Conservation (phyloP, 1,139 yeast genomes). For the Zygoascus meyerae region DNA sequence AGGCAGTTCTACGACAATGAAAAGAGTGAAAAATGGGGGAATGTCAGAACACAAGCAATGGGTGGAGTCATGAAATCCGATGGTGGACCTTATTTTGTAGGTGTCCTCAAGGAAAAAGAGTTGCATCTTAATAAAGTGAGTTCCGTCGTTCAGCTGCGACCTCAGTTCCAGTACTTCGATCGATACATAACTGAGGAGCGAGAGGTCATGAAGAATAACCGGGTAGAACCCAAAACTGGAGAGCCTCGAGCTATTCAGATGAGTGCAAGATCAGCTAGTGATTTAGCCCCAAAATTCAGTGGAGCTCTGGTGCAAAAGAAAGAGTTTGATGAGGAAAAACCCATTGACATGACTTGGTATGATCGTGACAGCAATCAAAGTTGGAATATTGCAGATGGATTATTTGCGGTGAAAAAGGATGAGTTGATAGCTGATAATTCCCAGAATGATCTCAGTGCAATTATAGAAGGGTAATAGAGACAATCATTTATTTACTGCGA, state of each 20-base stretch:
- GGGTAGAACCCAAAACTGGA: conserved; percentile 33
- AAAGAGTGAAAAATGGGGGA: conserved; percentile 59
- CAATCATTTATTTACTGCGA: not conserved
- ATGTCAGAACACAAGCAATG: conserved; percentile 53
- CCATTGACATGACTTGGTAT: conserved; percentile 46
- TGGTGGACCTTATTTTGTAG: conserved; percentile 56
- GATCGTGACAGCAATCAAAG: conserved; percentile 39
- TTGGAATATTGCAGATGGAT: conserved; percentile 31
- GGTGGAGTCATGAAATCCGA: conserved; percentile 44
- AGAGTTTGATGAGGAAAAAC: conserved; percentile 68
- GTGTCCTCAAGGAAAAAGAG: conserved; percentile 43
- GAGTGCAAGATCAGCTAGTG: conserved; percentile 67
- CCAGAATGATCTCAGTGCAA: not conserved
- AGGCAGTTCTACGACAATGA: conserved; percentile 56
- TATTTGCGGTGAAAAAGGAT: conserved; percentile 24
- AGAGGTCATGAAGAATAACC: conserved; percentile 33
- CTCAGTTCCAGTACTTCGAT: conserved; percentile 70
- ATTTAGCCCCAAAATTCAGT: conserved; percentile 59
- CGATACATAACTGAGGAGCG: conserved; percentile 28
- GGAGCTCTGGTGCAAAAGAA: conserved; percentile 74
- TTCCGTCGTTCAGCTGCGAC: conserved; percentile 71
- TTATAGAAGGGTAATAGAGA: not conserved
- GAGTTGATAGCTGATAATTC: conserved; percentile 18
- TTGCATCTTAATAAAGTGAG: conserved; percentile 63
- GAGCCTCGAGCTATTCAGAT: conserved; percentile 63